Evolutionary conservation across 257 asterid genomes (phyloP).

Genomic region (Gentiana straminea): DNA sequence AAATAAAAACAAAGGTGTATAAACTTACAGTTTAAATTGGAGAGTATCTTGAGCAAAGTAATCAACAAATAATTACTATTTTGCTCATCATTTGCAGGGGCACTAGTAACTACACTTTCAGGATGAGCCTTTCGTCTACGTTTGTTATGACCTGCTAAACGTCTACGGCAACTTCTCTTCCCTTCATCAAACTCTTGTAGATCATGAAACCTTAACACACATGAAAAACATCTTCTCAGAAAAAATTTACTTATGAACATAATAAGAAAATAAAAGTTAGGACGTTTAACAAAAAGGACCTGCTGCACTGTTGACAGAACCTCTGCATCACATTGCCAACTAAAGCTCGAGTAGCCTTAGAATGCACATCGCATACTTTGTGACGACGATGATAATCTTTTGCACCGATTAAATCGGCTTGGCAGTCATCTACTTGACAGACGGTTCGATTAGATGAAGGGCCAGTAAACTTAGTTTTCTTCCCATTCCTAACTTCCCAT

Average conservation of each 20-base stretch:
- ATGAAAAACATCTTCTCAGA: not conserved
- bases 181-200: slow-evolving; percentile 54
- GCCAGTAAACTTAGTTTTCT: slow-evolving; percentile 48
- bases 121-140: slow-evolving; percentile 67
- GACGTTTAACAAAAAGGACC: slow-evolving; percentile 27
- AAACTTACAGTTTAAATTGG: slow-evolving; percentile 68
- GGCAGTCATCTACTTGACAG: slow-evolving; percentile 77
- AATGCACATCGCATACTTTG: slow-evolving; percentile 61
- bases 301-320: slow-evolving; percentile 78
- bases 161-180: slow-evolving; percentile 65
- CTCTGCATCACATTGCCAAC: slow-evolving; percentile 54
- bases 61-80: slow-evolving; percentile 51
- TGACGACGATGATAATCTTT: slow-evolving; percentile 65
- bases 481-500: slow-evolving; percentile 35
- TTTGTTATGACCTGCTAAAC: slow-evolving; percentile 69
- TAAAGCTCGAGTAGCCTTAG: slow-evolving; percentile 51
- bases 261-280: too few species aligned
- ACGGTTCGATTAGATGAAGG: slow-evolving; percentile 18
- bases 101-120: slow-evolving; percentile 21
- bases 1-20: too few species aligned
- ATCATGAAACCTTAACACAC: slow-evolving; percentile 45
- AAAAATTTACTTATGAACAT: too few species aligned
- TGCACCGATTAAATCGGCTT: slow-evolving; percentile 27
- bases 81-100: slow-evolving; percentile 39
- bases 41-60: slow-evolving; percentile 62